Evolutionary conservation across 2,329 filamentous ascomycete species (phyloP).

Genomic region (Cyphellophora europaea): DNA sequence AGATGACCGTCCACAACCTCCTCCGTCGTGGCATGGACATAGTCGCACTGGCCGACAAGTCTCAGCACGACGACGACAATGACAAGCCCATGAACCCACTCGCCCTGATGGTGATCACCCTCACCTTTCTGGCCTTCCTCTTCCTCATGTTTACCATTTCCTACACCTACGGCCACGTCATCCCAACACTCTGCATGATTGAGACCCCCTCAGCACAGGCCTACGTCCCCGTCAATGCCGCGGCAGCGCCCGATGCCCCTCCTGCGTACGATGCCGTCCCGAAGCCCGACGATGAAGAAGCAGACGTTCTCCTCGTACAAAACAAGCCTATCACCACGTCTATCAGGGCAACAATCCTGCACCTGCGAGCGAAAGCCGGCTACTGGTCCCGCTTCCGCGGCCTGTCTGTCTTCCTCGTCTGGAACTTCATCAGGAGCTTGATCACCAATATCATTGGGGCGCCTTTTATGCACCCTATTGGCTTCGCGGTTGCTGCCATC

Average conservation of each 20-base stretch:
- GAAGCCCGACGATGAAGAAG: constrained; percentile 30
- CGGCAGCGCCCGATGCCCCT: constrained; percentile 18
- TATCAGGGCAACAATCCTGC: constrained; percentile 48
- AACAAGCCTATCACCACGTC: constrained; percentile 53
- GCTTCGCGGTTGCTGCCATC: constrained; percentile 42
- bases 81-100: constrained; percentile 11
- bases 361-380: constrained; percentile 56
- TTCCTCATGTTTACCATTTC: constrained; percentile 17
- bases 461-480: constrained; percentile 34
- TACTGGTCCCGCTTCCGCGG: constrained; percentile 62
- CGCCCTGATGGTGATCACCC: constrained; percentile 21
- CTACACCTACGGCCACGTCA: constrained; percentile 52
- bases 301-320: constrained; percentile 35
- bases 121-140: constrained; percentile 21
- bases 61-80: constrained; percentile 8
- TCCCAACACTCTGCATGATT: constrained; percentile 55
- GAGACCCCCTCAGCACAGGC: constrained; percentile 50
- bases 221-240: constrained; percentile 40
- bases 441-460: constrained; percentile 37
- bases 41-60: constrained; percentile 20
- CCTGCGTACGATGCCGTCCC: constrained; percentile 22
- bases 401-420: constrained; percentile 41
- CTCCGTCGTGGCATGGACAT: constrained; percentile 28
- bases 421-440: constrained; percentile 33
- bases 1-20: no score